These are phyloP conservation scores for Cyphellophora europaea DNA, from an alignment of 2,329 filamentous ascomycete species.

Conservation along the genomic window DNA sequence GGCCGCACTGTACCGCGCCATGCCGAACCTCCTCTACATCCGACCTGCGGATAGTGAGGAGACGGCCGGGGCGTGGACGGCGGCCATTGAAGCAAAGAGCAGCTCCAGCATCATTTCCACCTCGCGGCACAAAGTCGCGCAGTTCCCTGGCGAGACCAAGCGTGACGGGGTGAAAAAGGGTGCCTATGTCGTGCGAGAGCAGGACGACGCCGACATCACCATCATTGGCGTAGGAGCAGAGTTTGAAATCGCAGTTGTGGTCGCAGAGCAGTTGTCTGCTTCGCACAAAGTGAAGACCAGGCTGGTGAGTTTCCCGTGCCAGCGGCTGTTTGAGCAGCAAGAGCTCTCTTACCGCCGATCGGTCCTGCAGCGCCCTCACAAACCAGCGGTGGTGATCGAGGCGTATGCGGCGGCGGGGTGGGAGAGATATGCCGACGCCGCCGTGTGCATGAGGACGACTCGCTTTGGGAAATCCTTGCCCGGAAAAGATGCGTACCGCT, in stretches of 20 bases:
- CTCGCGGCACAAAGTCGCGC: slow-evolving; percentile 95
- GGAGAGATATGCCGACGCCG: slow-evolving; percentile 42
- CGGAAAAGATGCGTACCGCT: slow-evolving; percentile 17
- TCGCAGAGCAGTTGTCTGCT: slow-evolving; percentile 77
- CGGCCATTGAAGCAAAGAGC: slow-evolving; percentile 78
- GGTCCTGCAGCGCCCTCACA: slow-evolving; percentile 26
- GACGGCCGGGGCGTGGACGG: slow-evolving; percentile 95
- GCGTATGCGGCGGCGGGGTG: slow-evolving; percentile 38
- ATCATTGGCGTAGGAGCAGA: slow-evolving; percentile 94
- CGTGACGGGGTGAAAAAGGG: slow-evolving; percentile 81
- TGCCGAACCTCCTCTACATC: slow-evolving; percentile 99
- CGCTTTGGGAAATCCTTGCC: slow-evolving; percentile 29
- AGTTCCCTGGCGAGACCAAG: slow-evolving; percentile 87
- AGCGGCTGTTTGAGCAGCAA: slow-evolving; percentile 93
- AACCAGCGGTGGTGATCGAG: slow-evolving; percentile 37
- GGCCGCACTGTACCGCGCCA: slow-evolving; percentile 92
- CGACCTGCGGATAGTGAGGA: slow-evolving; percentile 97
- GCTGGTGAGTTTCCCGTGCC: slow-evolving; percentile 92
- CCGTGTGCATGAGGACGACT: slow-evolving; percentile 31
- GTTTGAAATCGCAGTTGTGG: slow-evolving; percentile 85
- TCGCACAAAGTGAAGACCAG: slow-evolving; percentile 81
- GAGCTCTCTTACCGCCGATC: slow-evolving; percentile 76
- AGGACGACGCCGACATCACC: slow-evolving; percentile 70
- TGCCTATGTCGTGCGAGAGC: slow-evolving; percentile 80
- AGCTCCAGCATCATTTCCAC: slow-evolving; percentile 90